Conservation (phyloP, 2,329 filamentous ascomycete species). For the Ophiostoma sp. region DNA sequence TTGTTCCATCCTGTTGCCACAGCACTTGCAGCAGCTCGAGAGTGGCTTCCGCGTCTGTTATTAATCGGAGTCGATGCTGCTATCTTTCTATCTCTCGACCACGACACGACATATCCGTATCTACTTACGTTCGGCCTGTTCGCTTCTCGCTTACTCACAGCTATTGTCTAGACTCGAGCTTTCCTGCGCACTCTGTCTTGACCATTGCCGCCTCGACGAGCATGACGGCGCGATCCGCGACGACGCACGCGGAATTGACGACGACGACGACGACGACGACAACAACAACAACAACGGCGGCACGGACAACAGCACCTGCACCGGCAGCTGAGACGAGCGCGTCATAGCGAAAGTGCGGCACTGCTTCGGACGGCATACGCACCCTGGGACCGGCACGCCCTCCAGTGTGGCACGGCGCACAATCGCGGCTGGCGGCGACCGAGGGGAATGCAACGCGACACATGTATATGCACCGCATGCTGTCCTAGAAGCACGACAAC, state of each 20-base stretch:
- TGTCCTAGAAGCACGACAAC: background rate
- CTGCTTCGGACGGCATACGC: background rate
- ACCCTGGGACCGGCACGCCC: background rate
- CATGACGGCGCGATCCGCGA: constrained; percentile 12
- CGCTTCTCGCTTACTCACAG: background rate
- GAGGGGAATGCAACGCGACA: background rate
- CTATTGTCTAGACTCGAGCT: no score
- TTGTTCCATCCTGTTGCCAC: background rate
- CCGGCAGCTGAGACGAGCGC: background rate
- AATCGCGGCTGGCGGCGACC: background rate
- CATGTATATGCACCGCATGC: background rate
- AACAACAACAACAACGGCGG: background rate
- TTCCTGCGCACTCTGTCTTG: background rate
- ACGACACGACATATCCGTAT: background rate
- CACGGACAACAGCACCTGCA: background rate
- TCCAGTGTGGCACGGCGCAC: background rate
- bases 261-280: constrained; percentile 8
- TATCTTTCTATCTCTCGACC: background rate
- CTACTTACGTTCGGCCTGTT: background rate
- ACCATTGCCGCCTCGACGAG: background rate
- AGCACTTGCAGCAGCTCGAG: background rate
- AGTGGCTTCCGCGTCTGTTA: background rate
- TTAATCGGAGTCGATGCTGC: background rate
- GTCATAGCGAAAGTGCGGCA: background rate
- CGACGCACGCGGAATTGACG: constrained; percentile 2